These are phyloP conservation scores for Saprolegnia diclina DNA, from an alignment of 352 stramenopile genomes.

Conservation along the genomic window DNA sequence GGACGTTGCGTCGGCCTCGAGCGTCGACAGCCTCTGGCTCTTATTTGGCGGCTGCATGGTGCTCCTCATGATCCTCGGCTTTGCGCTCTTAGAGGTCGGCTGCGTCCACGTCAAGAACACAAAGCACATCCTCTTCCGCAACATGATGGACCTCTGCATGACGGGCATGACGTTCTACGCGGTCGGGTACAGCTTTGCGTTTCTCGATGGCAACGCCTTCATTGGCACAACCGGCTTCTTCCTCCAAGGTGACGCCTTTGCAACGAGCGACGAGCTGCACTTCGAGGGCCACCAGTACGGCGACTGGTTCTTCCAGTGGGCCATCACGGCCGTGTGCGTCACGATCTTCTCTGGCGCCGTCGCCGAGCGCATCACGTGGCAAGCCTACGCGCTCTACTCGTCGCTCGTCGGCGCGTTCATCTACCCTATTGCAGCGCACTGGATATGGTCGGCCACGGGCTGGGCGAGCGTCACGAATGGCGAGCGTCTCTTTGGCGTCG, in stretches of 20 bases:
- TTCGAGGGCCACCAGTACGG: slow-evolving; percentile 37
- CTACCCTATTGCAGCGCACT: slow-evolving; percentile 64
- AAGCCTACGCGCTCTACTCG: slow-evolving; percentile 54
- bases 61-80: slow-evolving; percentile 62
- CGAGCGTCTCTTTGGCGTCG: slow-evolving; percentile 25
- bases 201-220: slow-evolving; percentile 30
- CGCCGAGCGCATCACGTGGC: slow-evolving; percentile 50
- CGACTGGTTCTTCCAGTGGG: slow-evolving; percentile 64
- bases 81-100: slow-evolving; percentile 64
- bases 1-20: not conserved
- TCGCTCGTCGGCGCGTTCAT: slow-evolving; percentile 52
- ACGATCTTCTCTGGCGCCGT: slow-evolving; percentile 70
- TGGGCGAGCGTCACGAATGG: slow-evolving; percentile 40
- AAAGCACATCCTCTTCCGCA: slow-evolving; percentile 77
- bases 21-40: slow-evolving; percentile 31
- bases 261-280: not conserved
- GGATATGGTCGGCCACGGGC: slow-evolving; percentile 33
- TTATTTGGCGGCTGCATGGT: slow-evolving; percentile 38
- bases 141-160: slow-evolving; percentile 62
- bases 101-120: slow-evolving; percentile 49
- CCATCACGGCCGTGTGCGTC: slow-evolving; percentile 52
- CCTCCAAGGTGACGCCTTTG: slow-evolving; percentile 31
- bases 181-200: slow-evolving; percentile 59
- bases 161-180: slow-evolving; percentile 47
- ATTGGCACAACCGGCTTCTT: slow-evolving; percentile 30